Evolutionary conservation across 306 rosid species (phyloP).

Genomic region (Albizia julibrissin): DNA sequence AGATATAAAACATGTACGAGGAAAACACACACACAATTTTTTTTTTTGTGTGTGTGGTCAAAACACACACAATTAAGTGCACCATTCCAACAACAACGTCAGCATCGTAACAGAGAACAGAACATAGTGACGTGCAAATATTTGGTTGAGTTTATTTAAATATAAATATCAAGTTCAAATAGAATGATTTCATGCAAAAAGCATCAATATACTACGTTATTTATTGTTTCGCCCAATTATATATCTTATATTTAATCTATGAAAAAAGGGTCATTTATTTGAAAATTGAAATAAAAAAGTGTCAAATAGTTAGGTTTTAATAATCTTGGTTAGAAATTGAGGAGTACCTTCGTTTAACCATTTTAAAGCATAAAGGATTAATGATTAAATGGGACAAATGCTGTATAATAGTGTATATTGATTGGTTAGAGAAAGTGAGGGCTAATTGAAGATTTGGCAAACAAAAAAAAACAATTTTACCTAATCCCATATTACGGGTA

Average conservation of each 20-base stretch:
- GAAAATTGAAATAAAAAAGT: too few species aligned
- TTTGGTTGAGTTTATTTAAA: neutral
- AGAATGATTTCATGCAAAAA: neutral
- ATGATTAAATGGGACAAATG: neutral
- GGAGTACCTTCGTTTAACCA: too few species aligned
- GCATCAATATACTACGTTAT: neutral
- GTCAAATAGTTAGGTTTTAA: too few species aligned
- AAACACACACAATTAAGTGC: neutral
- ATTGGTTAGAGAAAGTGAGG: neutral
- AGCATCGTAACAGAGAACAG: neutral
- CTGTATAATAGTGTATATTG: neutral
- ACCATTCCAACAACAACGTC: neutral
- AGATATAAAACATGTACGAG: neutral
- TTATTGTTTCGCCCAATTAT: neutral
- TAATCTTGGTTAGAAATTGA: too few species aligned
- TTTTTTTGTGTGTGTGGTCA: too few species aligned
- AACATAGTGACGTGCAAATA: neutral
- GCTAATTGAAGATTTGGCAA: neutral
- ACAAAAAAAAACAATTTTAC: neutral
- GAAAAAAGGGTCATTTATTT: neutral
- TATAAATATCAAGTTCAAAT: neutral
- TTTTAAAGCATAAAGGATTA: too few species aligned
- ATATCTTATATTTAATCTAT: too few species aligned
- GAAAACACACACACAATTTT: too few species aligned
- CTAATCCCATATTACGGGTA: conserved; percentile 2